phyloP scores from a whole-genome alignment of 169 alveolate species.

The Plasmodium falciparum region DNA sequence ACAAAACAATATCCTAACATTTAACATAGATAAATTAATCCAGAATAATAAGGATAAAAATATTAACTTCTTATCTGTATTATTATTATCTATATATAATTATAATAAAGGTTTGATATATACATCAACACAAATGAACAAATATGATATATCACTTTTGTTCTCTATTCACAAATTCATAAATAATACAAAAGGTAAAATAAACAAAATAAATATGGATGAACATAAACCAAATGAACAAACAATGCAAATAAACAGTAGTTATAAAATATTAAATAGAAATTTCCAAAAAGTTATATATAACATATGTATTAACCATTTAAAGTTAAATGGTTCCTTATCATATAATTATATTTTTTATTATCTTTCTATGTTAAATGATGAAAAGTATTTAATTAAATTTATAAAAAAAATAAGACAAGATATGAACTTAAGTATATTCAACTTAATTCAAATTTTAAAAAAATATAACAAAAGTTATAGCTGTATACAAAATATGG shows the following conservation, averaged over 20 bases:
- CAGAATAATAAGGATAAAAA: conserved; percentile 43
- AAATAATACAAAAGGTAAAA: conserved; percentile 13
- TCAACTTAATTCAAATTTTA: conserved; percentile 38
- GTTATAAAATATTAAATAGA: conserved; percentile 4
- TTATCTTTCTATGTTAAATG: conserved; percentile 61
- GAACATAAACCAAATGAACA: background rate
- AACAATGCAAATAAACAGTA: background rate
- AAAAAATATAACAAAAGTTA: conserved; percentile 64
- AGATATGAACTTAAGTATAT: conserved; percentile 23
- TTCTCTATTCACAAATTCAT: conserved; percentile 22
- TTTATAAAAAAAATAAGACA: conserved; percentile 46
- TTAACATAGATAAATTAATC: conserved; percentile 57
- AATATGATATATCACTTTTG: conserved; percentile 56
- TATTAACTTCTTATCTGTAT: conserved; percentile 62
- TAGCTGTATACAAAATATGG: conserved; percentile 31
- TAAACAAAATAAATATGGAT: too few relatives aligned
- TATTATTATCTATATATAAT: conserved; percentile 56
- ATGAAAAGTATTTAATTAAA: conserved; percentile 39
- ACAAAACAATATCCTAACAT: conserved; percentile 21
- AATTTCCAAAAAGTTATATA: conserved; percentile 24
- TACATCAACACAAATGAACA: conserved; percentile 49
- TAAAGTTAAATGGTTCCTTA: conserved; percentile 20
- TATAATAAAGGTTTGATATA: conserved; percentile 60
- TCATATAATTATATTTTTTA: conserved; percentile 57
- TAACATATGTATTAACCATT: conserved; percentile 41